Conservation (phyloP, 2,329 filamentous ascomycete species). For the Fusarium buxicola region DNA sequence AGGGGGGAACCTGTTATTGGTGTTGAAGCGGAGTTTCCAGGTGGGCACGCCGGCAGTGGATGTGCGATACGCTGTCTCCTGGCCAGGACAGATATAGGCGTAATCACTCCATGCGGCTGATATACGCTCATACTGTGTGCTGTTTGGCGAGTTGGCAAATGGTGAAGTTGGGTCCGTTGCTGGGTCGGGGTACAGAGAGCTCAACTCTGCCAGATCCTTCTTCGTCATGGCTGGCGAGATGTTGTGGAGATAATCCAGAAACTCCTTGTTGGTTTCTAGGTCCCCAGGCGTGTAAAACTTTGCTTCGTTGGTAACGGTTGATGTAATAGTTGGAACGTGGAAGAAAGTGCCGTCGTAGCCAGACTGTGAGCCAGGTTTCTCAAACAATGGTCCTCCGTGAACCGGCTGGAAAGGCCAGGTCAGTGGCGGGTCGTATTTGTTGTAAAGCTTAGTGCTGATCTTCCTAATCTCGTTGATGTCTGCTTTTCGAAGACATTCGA, state of each 20-base stretch:
- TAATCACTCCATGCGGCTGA: constrained; percentile 59
- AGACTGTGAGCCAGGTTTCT: constrained; percentile 58
- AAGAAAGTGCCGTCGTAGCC: constrained; percentile 54
- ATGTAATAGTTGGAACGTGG: constrained; percentile 54
- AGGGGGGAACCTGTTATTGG: constrained; percentile 48
- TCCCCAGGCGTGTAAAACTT: constrained; percentile 49
- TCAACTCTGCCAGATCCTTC: constrained; percentile 46
- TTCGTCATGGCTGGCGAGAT: constrained; percentile 47
- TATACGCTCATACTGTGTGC: constrained; percentile 58
- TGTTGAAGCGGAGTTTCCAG: constrained; percentile 55
- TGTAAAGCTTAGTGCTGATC: constrained; percentile 54
- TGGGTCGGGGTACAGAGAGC: constrained; percentile 52
- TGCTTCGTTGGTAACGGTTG: constrained; percentile 51
- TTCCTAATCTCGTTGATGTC: constrained; percentile 51
- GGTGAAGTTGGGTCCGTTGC: constrained; percentile 49
- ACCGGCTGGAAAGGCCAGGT: constrained; percentile 64
- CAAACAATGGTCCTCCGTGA: constrained; percentile 57
- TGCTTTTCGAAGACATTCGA: constrained; percentile 54
- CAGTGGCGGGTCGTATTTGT: constrained; percentile 52
- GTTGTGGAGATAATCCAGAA: constrained; percentile 52
- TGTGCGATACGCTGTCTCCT: constrained; percentile 57
- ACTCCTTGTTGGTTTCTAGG: constrained; percentile 52
- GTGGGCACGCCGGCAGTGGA: constrained; percentile 49
- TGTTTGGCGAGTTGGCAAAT: constrained; percentile 53
- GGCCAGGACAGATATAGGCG: constrained; percentile 57